A percentile compares a stretch with the other conserved stretches of the same genome.
These are phyloP conservation scores for Apiotrichum veenhuisii DNA, from an alignment of 1,284 basidiomycete species.

Conservation along the genomic window DNA sequence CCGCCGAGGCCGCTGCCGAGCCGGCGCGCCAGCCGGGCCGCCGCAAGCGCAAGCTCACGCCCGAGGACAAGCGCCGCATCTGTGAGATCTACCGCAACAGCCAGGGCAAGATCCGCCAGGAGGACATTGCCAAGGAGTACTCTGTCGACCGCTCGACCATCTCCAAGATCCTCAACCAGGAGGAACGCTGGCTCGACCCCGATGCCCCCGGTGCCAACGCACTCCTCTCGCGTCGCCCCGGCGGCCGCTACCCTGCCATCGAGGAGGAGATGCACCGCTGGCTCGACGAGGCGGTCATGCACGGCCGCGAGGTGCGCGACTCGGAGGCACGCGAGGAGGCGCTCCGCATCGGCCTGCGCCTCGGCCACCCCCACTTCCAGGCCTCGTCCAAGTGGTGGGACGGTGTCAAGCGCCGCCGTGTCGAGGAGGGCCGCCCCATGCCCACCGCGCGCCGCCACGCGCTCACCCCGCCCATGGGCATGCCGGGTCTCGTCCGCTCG, in stretches of 20 bases:
- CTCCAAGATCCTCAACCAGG: slow-evolving; percentile 26
- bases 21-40: slow-evolving; percentile 7
- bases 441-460: slow-evolving; percentile 15
- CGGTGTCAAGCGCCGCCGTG: slow-evolving; percentile 22
- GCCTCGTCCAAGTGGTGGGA: slow-evolving; percentile 28
- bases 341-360: slow-evolving; percentile 17
- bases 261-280: slow-evolving; percentile 26
- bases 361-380: slow-evolving; percentile 24
- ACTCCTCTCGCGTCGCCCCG: slow-evolving; percentile 15
- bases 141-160: slow-evolving; percentile 25
- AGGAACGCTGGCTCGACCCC: slow-evolving; percentile 23
- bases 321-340: slow-evolving; percentile 22
- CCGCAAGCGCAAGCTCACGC: slow-evolving; percentile 25
- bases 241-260: slow-evolving; percentile 23
- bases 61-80: slow-evolving; percentile 26
- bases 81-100: slow-evolving; percentile 24
- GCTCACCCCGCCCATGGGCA: slow-evolving; percentile 6
- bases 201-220: slow-evolving; percentile 13
- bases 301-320: slow-evolving; percentile 21
- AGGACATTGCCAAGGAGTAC: slow-evolving; percentile 26
- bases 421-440: slow-evolving; percentile 23
- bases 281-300: slow-evolving; percentile 21
- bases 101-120: slow-evolving; percentile 25
- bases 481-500: slow-evolving; percentile 15
- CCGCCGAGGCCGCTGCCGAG: slow-evolving; percentile 1